Percentiles rank a stretch among this genome's conserved stretches.
Evolutionary conservation across 805 yeast species (phyloP).

Genomic region (Saturnispora halmiae): DNA sequence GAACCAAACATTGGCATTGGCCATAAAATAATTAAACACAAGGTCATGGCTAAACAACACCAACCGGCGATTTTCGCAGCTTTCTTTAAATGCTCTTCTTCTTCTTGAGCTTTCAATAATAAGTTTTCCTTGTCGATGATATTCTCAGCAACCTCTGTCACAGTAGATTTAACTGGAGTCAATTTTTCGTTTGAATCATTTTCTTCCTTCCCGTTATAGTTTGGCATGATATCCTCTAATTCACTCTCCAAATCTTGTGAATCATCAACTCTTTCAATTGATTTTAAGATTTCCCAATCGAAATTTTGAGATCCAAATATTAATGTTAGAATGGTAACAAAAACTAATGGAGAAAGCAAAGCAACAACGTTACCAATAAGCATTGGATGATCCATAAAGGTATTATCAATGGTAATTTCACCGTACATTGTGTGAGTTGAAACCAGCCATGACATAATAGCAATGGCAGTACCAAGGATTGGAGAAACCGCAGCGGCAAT

Average conservation of each 20-base stretch:
- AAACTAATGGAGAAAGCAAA: conserved; percentile 57
- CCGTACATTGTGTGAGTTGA: conserved; percentile 38
- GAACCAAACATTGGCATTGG: conserved; percentile 94
- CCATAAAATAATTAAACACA: conserved; percentile 66
- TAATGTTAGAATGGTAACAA: conserved; percentile 57
- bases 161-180: conserved; percentile 30
- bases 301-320: conserved; percentile 62
- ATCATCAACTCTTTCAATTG: conserved; percentile 61
- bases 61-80: conserved; percentile 55
- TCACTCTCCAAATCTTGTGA: conserved; percentile 46
- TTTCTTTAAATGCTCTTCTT: conserved; percentile 40
- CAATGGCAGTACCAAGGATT: conserved; percentile 62
- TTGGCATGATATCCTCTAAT: conserved; percentile 38
- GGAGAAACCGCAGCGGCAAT: conserved; percentile 72
- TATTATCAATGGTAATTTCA: conserved; percentile 36
- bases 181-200: conserved; percentile 26
- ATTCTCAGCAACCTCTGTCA: conserved; percentile 86
- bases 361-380: conserved; percentile 83
- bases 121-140: conserved; percentile 75
- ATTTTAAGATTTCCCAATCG: conserved; percentile 57
- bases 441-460: conserved; percentile 62
- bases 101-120: conserved; percentile 37
- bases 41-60: conserved; percentile 51
- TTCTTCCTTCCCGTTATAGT: conserved; percentile 71
- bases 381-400: conserved; percentile 83